Evolutionary conservation across 169 alveolate species (phyloP), one percentile per base, ranked within the genome.

Genomic region (Cryptosporidium sp.): DNA sequence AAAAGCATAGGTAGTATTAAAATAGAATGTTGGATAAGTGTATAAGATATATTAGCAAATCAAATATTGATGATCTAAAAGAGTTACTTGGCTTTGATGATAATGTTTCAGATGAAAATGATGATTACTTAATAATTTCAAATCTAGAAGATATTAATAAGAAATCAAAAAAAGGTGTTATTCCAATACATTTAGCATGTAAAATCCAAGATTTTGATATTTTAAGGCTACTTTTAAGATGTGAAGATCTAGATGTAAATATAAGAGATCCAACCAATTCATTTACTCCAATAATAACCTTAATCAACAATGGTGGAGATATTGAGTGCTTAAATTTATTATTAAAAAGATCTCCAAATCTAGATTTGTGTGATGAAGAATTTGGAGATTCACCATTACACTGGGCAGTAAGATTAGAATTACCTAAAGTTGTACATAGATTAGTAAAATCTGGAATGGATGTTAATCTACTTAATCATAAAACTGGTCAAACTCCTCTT

Each of bases 301-400:
- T 80, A 42, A 80, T 80, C 26, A 80, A 65, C 14, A 60, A 44
- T 21, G 89, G 89, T 42, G 89, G 89, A 16, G 52, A 80, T 65
- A 80, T 60, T 44, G 89, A 80, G 26, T 80, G 89, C 29, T 61
- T 80, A 29, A 65, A 80, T 60, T 35, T 80, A 4, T n/a, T 80
- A n/a, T 65, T 80, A 26, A 65, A 80, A 29, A 80, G 75, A 62
- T 60, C 31, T 14, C 89, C 89, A 42, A 80, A 80, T 80, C 70
- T 80, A 29, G 2, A 10, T 37, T 48, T 80, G 56, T 80, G 89
- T 51, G 89, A 80, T 33, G 51, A 62, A 26, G 73, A 62, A 39
- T 65, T 61, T 62, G 89, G 75, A 18, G 75, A 80, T 26, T 80
- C 89, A 39, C 89, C 89, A 16, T 29, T 80, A 62, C 89, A 80